phyloP scores from a whole-genome alignment of 2,329 filamentous ascomycete species.

The Stromatinia cepivora region DNA sequence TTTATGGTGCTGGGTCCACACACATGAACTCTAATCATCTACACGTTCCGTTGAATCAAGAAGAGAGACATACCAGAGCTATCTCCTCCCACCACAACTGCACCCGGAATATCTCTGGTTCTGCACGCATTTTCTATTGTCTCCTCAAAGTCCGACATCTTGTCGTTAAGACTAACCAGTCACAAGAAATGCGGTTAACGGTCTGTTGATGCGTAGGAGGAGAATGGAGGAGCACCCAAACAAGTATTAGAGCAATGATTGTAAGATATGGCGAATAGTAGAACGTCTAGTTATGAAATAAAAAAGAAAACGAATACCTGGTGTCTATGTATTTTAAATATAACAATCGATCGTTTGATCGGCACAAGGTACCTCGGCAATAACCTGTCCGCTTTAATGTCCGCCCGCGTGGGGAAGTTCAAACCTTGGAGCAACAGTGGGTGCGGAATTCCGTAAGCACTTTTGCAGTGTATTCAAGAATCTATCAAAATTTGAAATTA shows the following conservation, averaged over 20 bases:
- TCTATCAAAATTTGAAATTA: too few species aligned
- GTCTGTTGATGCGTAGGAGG: background rate
- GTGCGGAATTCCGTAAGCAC: too few species aligned
- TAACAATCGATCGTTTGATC: background rate
- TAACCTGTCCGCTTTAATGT: background rate
- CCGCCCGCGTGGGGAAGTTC: background rate
- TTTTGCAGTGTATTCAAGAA: too few species aligned
- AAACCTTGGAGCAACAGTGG: too few species aligned
- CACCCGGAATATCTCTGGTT: conserved; percentile 31
- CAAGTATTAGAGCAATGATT: background rate
- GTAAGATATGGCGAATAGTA: background rate
- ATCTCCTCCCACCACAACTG: conserved; percentile 29
- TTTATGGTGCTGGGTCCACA: background rate
- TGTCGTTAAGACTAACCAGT: background rate
- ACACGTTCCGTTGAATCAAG: background rate
- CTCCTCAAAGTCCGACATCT: conserved; percentile 32
- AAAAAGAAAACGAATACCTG: background rate
- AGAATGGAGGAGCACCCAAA: background rate
- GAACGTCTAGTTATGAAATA: background rate
- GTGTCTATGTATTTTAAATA: background rate
- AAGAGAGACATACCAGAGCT: conserved; percentile 27
- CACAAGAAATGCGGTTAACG: background rate
- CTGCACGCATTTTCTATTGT: conserved; percentile 29
- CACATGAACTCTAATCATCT: background rate
- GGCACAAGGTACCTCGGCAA: background rate